Evolutionary conservation across 441 rosid species (phyloP), one percentile per base, ranked within the genome.

Genomic region (Bruguiera hainesii): DNA sequence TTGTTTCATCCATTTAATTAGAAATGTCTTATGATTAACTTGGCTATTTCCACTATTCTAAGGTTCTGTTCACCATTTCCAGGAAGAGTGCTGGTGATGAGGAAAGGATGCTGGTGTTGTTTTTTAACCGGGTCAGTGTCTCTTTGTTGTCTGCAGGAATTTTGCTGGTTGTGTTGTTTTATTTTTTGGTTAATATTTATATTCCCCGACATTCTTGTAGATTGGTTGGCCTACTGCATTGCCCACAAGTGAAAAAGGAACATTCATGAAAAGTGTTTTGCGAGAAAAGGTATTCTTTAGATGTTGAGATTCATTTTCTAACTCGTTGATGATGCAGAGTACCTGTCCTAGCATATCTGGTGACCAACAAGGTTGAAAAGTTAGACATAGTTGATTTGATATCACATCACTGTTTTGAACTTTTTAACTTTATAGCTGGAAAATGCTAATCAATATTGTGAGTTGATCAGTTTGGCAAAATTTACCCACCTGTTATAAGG

Each of bases 141-240:
- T 63, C 48, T 23, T 39, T 57, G 58, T 64, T 29, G 25, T 69
- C 1, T 67, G n/a, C n/a, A 20, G 57, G 62, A 60, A 28, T 51
- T 51, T 69, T 60, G 23, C 52, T 20, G 71, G 20, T 60, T 30
- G 19, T 62, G 10, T 60, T 18, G 21, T 53, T 67, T 51, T 58
- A 71, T 71, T 77, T 30, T 21, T 78, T 51, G 46, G 25, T 23
- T 18, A 19, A 50, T 33, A 52, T 13, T 61, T 72, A 39, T 46
- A 29, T 63, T 19, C 7, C 20, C 52, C 13, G 35, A 68, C 33
- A n/a, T 49, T 75, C 57, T 59, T 82, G 73, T 85, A 93, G 95
- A 91, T 91, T 81, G 97, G 98, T 60, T 93, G 96, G 98, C 98
- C 98, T 72, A 84, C 89, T 64, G 88, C 95, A 19, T 74, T 93